A percentile compares a stretch with the other conserved stretches of the same genome.
Conservation (phyloP, 441 rosid species). For the Capsella rubella region DNA sequence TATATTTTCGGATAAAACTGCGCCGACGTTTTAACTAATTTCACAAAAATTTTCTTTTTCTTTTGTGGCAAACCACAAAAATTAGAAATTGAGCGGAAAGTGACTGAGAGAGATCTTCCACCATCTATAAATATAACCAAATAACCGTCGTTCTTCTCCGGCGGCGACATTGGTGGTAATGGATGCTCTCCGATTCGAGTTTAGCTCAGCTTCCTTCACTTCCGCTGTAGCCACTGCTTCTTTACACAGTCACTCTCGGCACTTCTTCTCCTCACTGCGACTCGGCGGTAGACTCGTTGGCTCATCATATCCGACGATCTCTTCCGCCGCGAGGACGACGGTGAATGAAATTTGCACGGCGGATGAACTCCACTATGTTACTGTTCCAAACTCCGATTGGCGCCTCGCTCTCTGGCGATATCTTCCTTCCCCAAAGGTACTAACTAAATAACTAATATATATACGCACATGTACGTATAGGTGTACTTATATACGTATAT, state of each 20-base stretch:
- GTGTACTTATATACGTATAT: neutral
- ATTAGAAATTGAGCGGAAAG: neutral
- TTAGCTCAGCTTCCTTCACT: conserved; percentile 26
- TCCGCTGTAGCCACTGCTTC: conserved; percentile 16
- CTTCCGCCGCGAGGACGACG: conserved; percentile 9
- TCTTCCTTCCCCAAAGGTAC: conserved; percentile 59
- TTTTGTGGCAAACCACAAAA: conserved; percentile 36
- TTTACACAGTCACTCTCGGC: conserved; percentile 17
- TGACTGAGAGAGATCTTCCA: conserved; percentile 16
- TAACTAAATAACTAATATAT: neutral
- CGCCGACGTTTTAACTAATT: conserved; percentile 2
- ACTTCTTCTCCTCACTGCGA: conserved; percentile 23
- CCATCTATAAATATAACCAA: conserved; percentile 29
- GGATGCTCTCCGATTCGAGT: conserved; percentile 34
- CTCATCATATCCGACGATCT: conserved; percentile 19
- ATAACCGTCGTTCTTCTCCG: conserved; percentile 21
- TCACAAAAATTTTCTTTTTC: neutral
- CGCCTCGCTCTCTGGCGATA: conserved; percentile 77
- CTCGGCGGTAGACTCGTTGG: conserved; percentile 28
- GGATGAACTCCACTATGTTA: conserved; percentile 55
- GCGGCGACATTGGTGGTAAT: conserved; percentile 37
- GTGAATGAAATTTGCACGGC: conserved; percentile 41
- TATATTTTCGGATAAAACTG: neutral
- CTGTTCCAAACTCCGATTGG: conserved; percentile 67
- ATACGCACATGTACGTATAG: neutral